Evolutionary conservation across 2,329 filamentous ascomycete species (phyloP).

Genomic region (Cladosporium sp.): DNA sequence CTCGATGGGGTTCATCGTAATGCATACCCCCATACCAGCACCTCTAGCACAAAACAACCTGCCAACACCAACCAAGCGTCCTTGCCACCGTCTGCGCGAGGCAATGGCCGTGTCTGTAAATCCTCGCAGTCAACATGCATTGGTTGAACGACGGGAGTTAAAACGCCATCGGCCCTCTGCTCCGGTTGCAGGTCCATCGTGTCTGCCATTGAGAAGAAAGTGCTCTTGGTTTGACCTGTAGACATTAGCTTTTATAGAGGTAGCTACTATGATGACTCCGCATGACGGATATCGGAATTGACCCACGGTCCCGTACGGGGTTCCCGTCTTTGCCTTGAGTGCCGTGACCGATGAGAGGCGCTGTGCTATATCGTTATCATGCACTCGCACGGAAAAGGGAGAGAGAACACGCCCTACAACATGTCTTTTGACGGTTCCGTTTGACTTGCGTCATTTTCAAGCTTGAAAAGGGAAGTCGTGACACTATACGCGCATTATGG

Average conservation of each 20-base stretch:
- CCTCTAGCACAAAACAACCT: constrained; percentile 43
- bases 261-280: neutral
- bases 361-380: neutral
- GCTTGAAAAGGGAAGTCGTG: neutral
- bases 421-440: neutral
- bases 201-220: neutral
- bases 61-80: constrained; percentile 51
- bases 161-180: neutral
- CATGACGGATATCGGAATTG: neutral
- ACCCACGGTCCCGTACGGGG: neutral
- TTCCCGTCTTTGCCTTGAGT: neutral
- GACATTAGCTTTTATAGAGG: neutral
- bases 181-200: neutral
- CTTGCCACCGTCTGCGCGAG: constrained; percentile 43
- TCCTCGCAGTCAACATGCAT: constrained; percentile 9
- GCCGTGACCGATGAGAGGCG: neutral
- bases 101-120: constrained; percentile 30
- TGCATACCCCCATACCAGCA: constrained; percentile 30
- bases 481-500: neutral
- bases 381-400: neutral
- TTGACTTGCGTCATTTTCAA: neutral
- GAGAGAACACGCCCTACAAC: neutral
- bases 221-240: neutral
- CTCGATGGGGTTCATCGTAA: neutral
- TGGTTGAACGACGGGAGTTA: neutral